These are phyloP conservation scores for Mimosa bimucronata DNA, from an alignment of 306 rosid genomes.

Conservation along the genomic window DNA sequence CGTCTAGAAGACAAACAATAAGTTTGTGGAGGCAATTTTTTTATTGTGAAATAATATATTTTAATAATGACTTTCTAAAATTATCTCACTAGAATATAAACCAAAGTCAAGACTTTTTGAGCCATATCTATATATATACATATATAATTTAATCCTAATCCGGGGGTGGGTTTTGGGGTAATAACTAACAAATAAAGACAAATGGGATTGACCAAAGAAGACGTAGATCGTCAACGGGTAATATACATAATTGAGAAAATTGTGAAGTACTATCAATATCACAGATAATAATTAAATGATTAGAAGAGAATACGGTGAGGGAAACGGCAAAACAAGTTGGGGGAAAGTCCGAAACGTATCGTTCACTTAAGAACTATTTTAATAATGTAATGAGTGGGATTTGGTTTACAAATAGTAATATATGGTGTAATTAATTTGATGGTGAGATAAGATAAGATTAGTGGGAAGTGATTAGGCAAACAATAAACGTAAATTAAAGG, in stretches of 20 bases:
- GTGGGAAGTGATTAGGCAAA: constrained; percentile 18
- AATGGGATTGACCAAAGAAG: not conserved
- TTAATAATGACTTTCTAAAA: not conserved
- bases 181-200: not conserved
- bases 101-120: not conserved
- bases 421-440: not conserved
- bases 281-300: not conserved
- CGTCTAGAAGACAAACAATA: not conserved
- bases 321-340: not conserved
- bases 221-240: not conserved
- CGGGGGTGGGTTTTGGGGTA: not conserved
- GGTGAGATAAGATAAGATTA: not conserved
- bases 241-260: not conserved
- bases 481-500: not conserved
- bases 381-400: constrained; percentile 3
- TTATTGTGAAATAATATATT: not conserved
- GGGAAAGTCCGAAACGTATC: not conserved
- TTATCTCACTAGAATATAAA: not conserved
- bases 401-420: not conserved
- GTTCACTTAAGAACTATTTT: not conserved
- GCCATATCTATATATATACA: not conserved
- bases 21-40: not conserved
- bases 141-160: not conserved
- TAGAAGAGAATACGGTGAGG: not conserved
- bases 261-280: not conserved